Evolutionary conservation across 805 yeast species (phyloP), one percentile per base, ranked within the genome.

Genomic region (Aciculoconidium aculeatum): DNA sequence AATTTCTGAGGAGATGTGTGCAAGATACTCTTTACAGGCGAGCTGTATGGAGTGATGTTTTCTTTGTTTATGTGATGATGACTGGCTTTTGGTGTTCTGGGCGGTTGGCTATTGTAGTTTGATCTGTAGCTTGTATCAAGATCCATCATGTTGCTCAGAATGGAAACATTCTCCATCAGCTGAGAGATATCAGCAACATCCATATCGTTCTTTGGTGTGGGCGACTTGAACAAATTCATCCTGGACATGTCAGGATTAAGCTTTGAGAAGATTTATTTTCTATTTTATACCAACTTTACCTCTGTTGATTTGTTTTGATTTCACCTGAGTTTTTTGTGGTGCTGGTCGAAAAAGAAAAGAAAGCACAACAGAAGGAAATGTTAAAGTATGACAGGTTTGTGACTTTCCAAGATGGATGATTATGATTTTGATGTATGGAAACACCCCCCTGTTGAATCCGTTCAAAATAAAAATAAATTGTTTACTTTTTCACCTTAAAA

Each of bases 91-190:
- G 40, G 42, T 11, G 40, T 34, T 15, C 38, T 25, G 19, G 38
- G 44, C 10, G 37, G 36, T 22, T 30, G 27, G 9, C 19, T n/a
- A 8, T 17, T 14, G 15, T 27, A 27, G 33, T 28, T 36, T 31
- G 42, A 45, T 17, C 41, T 36, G 33, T 41, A 52, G 20, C 55
- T 47, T 8, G 63, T 47, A 37, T 64, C 70, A 9, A 62, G 45
- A 28, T 63, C 69, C 68, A 63, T 62, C 45, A 45, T 40, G 24
- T 51, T 51, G 26, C 49, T 45, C 32, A 41, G 37, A 16, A 64
- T 51, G 17, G 67, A 61, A 9, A 63, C 64, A 37, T 64, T 64
- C 41, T 64, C 70, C 53, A 64, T 52, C 21, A 59, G 49, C 33
- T 61, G 67, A 7, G 67, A 61, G 21, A 64, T 46, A 31, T 62